Conservation (phyloP, 257 asterid species). For the Cinchona pubescens region DNA sequence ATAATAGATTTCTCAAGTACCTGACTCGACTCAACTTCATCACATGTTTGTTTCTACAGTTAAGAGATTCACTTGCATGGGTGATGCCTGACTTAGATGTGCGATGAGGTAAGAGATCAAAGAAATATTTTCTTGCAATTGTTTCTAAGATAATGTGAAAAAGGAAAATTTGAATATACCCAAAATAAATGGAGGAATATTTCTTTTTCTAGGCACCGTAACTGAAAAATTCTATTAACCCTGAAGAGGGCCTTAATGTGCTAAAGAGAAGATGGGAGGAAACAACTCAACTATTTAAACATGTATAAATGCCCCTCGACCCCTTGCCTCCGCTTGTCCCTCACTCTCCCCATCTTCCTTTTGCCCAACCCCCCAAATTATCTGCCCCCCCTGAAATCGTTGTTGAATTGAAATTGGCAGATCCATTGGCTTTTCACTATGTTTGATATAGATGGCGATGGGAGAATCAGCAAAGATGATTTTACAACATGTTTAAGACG, state of each 20-base stretch:
- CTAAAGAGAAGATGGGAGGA: background rate
- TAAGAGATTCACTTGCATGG: constrained; percentile 49
- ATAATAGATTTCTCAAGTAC: constrained; percentile 3
- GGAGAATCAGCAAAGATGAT: constrained; percentile 66
- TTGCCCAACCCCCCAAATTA: background rate
- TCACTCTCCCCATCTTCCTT: background rate
- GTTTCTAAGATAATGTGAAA: too few species aligned
- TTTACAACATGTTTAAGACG: constrained; percentile 54
- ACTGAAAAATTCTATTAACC: background rate
- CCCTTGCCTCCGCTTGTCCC: background rate
- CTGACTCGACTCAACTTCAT: background rate
- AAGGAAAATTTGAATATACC: too few species aligned
- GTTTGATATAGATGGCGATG: constrained; percentile 65
- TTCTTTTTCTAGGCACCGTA: background rate
- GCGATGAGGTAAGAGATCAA: constrained; percentile 58
- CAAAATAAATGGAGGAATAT: background rate
- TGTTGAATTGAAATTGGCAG: constrained; percentile 34
- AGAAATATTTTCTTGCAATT: background rate
- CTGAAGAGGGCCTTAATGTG: background rate
- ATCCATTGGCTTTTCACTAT: constrained; percentile 52
- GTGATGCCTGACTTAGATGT: constrained; percentile 51
- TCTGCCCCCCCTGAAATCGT: background rate
- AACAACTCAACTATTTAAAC: background rate
- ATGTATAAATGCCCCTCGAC: background rate
- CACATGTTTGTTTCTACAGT: constrained; percentile 40